Percentiles rank a stretch among this genome's conserved stretches.
Conservation (phyloP, 2,329 filamentous ascomycete genomes). For the Decorospora gaudefroyi region DNA sequence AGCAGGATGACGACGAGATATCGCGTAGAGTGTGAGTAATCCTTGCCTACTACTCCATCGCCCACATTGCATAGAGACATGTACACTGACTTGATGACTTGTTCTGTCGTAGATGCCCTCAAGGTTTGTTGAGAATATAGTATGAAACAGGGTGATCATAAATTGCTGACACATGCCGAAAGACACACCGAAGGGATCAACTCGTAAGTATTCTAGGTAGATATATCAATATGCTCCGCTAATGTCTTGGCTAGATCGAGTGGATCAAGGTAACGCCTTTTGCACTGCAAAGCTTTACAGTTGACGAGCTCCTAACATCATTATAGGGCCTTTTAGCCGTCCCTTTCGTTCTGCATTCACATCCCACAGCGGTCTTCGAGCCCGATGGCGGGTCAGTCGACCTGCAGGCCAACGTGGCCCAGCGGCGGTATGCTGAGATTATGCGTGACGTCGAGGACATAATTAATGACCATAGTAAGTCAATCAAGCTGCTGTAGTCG, state of each 20-base stretch:
- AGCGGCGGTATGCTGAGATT: conserved; percentile 90
- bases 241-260: conserved; percentile 61
- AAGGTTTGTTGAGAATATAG: conserved; percentile 56
- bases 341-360: conserved; percentile 93
- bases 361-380: conserved; percentile 86
- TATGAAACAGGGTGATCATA: not conserved
- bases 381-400: conserved; percentile 66
- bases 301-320: conserved; percentile 1
- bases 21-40: conserved; percentile 44
- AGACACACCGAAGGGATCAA: conserved; percentile 90
- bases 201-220: conserved; percentile 65
- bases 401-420: conserved; percentile 77
- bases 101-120: conserved; percentile 59
- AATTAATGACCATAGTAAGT: conserved; percentile 85
- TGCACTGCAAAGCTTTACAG: not conserved
- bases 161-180: conserved; percentile 36
- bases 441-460: conserved; percentile 91
- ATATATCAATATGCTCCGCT: conserved; percentile 8
- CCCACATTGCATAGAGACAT: not conserved
- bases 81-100: conserved; percentile 21
- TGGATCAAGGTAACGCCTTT: conserved; percentile 77
- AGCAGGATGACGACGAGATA: conserved; percentile 50
- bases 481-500: not conserved
- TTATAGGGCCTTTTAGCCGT: conserved; percentile 72
- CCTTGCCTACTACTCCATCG: not conserved